Evolutionary conservation across 768 basidiomycete species (phyloP).

Genomic region (Hysterangium stoloniferum): DNA sequence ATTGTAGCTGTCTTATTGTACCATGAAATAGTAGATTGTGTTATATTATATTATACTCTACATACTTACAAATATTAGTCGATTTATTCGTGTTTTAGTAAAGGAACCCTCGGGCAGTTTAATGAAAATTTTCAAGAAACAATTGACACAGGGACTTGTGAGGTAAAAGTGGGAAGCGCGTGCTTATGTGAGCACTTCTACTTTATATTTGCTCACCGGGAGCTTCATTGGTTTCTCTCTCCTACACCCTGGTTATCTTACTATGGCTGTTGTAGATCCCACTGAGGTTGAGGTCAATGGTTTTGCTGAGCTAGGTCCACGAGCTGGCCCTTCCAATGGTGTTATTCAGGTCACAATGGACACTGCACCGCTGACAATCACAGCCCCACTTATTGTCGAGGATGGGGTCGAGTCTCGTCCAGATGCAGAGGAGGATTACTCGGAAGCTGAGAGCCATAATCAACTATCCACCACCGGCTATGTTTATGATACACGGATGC

Average conservation of each 20-base stretch:
- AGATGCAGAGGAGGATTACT: background rate
- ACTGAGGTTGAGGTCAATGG: slow-evolving; percentile 6
- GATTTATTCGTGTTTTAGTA: too few relatives aligned
- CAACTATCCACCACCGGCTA: slow-evolving; percentile 52
- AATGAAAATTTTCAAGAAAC: too few relatives aligned
- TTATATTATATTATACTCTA: too few relatives aligned
- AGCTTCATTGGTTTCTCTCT: background rate
- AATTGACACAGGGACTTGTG: too few relatives aligned
- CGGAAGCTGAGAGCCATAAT: background rate
- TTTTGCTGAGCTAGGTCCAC: background rate
- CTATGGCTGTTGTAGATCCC: too few relatives aligned
- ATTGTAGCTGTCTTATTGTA: too few relatives aligned
- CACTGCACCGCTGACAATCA: background rate
- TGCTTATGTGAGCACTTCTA: too few relatives aligned
- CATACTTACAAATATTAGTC: too few relatives aligned
- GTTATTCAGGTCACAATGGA: background rate
- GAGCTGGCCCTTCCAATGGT: background rate
- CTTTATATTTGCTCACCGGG: too few relatives aligned
- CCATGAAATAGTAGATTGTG: too few relatives aligned
- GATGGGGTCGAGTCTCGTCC: background rate
- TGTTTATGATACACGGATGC: slow-evolving; percentile 84
- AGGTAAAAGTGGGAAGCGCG: too few relatives aligned
- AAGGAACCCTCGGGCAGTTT: too few relatives aligned
- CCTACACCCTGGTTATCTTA: background rate
- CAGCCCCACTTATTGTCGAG: background rate